Percentiles rank a stretch among this genome's conserved stretches.
These are phyloP conservation scores for Schwanniomyces sp. DNA, from an alignment of 805 yeast genomes.

Conservation along the genomic window DNA sequence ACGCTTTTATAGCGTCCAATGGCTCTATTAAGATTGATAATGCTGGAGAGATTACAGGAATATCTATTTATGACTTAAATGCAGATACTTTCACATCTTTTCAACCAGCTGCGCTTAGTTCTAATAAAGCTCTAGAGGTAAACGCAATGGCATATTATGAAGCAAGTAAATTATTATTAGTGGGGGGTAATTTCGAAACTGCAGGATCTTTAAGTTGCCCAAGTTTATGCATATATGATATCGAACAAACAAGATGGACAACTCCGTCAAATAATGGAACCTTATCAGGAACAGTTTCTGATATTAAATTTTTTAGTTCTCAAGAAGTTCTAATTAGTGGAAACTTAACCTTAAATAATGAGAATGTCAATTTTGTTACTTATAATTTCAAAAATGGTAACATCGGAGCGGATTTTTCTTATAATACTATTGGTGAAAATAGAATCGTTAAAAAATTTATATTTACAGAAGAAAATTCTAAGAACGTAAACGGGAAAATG, in stretches of 20 bases:
- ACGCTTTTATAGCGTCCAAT: constrained; percentile 47
- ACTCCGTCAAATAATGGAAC: constrained; percentile 31
- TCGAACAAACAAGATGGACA: constrained; percentile 54
- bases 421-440: constrained; percentile 19
- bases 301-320: constrained; percentile 47
- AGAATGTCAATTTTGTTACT: constrained; percentile 44
- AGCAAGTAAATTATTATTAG: constrained; percentile 44
- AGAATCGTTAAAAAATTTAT: constrained; percentile 39
- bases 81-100: constrained; percentile 37
- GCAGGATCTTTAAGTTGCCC: constrained; percentile 60
- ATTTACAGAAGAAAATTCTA: constrained; percentile 39
- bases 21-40: constrained; percentile 28
- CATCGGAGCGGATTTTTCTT: constrained; percentile 16
- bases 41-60: constrained; percentile 34
- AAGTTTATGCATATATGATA: constrained; percentile 66
- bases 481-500: constrained; percentile 40
- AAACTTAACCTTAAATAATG: constrained; percentile 41
- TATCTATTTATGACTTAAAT: constrained; percentile 53
- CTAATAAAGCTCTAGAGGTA: constrained; percentile 36
- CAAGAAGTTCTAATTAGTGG: constrained; percentile 50
- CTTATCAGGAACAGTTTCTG: constrained; percentile 49
- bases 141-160: constrained; percentile 37
- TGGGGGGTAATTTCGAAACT: constrained; percentile 70
- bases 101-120: constrained; percentile 51
- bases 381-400: constrained; percentile 50